Base-by-base conservation (phyloP, 495 filamentous ascomycete genomes). In the Penicillium arizonense region DNA sequence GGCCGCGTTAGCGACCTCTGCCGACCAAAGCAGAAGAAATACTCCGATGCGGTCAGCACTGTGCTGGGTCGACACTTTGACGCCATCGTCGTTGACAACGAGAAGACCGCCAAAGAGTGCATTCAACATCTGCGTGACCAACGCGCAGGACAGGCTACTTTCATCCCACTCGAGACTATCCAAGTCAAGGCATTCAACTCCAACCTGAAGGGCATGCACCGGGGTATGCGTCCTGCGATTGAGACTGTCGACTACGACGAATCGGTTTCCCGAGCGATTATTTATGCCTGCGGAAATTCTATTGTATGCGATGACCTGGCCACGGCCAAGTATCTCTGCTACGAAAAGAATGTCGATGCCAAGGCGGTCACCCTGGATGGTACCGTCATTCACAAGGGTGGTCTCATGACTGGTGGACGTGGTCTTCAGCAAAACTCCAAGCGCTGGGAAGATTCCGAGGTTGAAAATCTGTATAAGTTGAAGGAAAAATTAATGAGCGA, bases 1-100 rank as follows among this genome's bases (percentile, higher is more conserved):
- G 94, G 94, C 6, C 86, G 91, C 36, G 82, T 97, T 45, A 88
- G 90, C 53, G 91, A 97, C 62, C 82, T 97, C 14, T 97, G 94
- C 77, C 90, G 90, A 57, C 92, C 94, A 3, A 96, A 94, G 70
- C 89, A 96, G 71, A 96, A 93, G 69, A 97, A 97, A 63, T 97
- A 86, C 57, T 87, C 92, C 58, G 88, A 91, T 56, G 94, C 94
- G 26, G 89, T 97, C 47, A 90, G 87, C 65, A 96, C 89, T 16
- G 90, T 96, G 12, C 80, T 99, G 23, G 94, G 95, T 30, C 86
- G 91, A 32, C 87, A 97, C 57, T 95, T 96, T 59, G 93, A 97
- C 61, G 87, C 91, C 10, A 86, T 99, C 43, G 83, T 99, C 50
- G 92, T 97, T n/a, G 94, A 99, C 60, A 95, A 87, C 24, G 91